Base-by-base conservation (phyloP, 1,284 basidiomycete species). In the Cystobasidium slooffiae region DNA sequence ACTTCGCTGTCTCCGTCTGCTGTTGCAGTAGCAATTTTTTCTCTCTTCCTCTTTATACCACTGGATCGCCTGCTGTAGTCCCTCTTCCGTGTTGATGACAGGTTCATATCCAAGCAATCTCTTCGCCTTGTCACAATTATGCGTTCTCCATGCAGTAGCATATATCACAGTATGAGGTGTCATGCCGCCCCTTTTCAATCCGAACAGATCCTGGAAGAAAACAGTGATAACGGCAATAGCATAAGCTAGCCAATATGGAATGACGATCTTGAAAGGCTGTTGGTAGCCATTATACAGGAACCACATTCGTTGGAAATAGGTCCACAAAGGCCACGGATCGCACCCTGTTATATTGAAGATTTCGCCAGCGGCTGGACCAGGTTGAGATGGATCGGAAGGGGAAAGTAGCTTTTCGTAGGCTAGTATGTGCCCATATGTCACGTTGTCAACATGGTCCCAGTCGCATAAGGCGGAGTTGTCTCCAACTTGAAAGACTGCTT, bases 331-430 rank as follows among this genome's bases (percentile, higher is more conserved):
- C 75, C 91, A 87, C 1, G 96, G 96, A 82, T 98, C 94, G 76
- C 94, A 94, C 81, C 97, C 97, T 75, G 95, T 97, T 84, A 99
- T 93, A 86, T 96, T 97, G 86, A 97, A 99, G 0, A 86, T 92
- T 82, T 98, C 91, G 0, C 97, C 97, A 4, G 93, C 94, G 74
- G 80, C 65, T 53, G 75, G 64, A 74, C 78, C 52, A 69, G 78
- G 22, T 76, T 75, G 49, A 24, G 10, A 41, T 78, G 80, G 64
- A 78, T 81, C 49, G 72, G 77, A 10, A 1, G 61, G 49, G 22
- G 63, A 59, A 1, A 72, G 51, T 4, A 73, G 70, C 80, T 88
- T 89, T 85, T 98, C 96, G 14, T 92, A 91, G 1, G 97, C 97
- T 62, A 99, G 88, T 9, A 99, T 84, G 81, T 99, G 97, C 1